Base-by-base conservation (phyloP, 148 eudicot species). In the Camellia sinensis region DNA sequence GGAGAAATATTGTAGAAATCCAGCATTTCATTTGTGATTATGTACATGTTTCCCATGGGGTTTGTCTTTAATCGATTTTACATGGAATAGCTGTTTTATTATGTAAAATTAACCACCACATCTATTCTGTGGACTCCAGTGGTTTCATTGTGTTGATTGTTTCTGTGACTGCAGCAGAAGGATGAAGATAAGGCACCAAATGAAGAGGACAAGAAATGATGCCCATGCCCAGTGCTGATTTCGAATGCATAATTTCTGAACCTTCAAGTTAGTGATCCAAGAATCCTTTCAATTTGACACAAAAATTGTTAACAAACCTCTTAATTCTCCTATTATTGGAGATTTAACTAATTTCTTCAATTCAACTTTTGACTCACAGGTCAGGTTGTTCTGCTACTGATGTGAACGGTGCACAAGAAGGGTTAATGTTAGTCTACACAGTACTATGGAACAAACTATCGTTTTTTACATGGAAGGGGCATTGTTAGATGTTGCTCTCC, bases 121-220 rank as follows among this genome's bases (percentile, higher is more conserved):
- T 67, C 18, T 21, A 10, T 64, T 46, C 7, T 54, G 50, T 71
- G 7, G 48, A 46, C n/a, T 4, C 18, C 48, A 7, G 12, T 44
- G 9, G 4, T 10, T 71, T 62, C 65, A 0, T 73, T 40, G 9
- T 41, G 7, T 65, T 63, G 22, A 11, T 74, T 67, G 53, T 63
- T 71, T 54, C 80, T 64, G 75, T 65, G 74, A 83, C 45, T 80
- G 89, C 92, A 91, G 87, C 89, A 90, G 70, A 90, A 94, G 82
- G 90, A 90, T 12, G 94, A 85, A 73, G 95, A 92, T 67, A 87
- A 91, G 86, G 87, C 84, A 73, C 90, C 91, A 18, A 82, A 83
- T 40, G 89, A 90, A 43, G 94, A 94, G 68, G 95, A 92, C 62
- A 90, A 90, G 86, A 85, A 87, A 84, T 88, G 86, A 88, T 46